Base-by-base conservation (phyloP, 1,139 yeast genomes). In the Debaryomyces nepalensis region DNA sequence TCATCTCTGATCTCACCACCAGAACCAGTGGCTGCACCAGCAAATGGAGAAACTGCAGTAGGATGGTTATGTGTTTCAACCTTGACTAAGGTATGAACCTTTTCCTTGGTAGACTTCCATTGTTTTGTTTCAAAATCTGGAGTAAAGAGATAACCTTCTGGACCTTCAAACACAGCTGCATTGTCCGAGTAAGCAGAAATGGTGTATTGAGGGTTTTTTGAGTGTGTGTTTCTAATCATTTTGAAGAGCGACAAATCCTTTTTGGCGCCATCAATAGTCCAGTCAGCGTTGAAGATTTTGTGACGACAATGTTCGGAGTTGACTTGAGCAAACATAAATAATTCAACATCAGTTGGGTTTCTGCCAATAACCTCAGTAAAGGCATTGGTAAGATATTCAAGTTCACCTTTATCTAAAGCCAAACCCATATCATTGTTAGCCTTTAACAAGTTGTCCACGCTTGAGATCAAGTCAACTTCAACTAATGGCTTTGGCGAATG, bases 1-100 rank as follows among this genome's bases (percentile, higher is more conserved):
- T 95, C 99, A 66, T 95, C 99, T 77, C 99, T 87, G 58, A 95
- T 95, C 70, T 95, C 99, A 71, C 99, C 99, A 65, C 99, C 99
- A 15, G 99, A 91, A 51, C 99, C 99, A 14, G 99, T 95, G 27
- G 99, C 97, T 27, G 99, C 99, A 67, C 99, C 99, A 4, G 99
- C 93, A 68, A 88, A 95, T 26, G 99, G 99, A 21, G 98, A 91
- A 9, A 95, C 97, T 0, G 99, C 99, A 27, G 99, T 95, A 41
- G 99, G 99, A 64, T 95, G 99, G 69, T 95, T 95, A 65, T 95
- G 99, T 23, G 99, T 95, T 69, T 95, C 99, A 40, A 95, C 99
- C 64, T 95, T 95, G 53, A 91, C 87, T 53, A 95, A 74, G 59
- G 95, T 88, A 53, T 93, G 95, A 19, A 93, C 95, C 42, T 72